Evolutionary conservation across 345 rosid species (phyloP).

Genomic region (Citrus cavaleriei): DNA sequence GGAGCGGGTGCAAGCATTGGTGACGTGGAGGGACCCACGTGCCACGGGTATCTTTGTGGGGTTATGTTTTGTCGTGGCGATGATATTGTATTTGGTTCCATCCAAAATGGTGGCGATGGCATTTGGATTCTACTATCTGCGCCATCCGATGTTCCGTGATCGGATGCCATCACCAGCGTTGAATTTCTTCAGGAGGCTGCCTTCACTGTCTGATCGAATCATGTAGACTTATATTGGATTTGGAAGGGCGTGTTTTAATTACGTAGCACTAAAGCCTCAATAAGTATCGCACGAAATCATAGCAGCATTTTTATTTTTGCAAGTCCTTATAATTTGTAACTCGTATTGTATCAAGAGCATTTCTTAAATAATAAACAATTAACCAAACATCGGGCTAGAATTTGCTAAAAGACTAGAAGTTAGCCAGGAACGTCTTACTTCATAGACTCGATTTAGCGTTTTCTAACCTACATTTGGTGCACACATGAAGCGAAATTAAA

Average conservation of each 20-base stretch:
- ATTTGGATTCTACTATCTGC: constrained; percentile 73
- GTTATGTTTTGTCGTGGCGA: constrained; percentile 67
- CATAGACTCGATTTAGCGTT: too few relatives aligned
- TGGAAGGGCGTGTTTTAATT: too few relatives aligned
- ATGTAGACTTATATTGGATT: constrained; percentile 32
- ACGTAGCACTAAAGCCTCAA: not conserved
- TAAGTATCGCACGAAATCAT: too few relatives aligned
- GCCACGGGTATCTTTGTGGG: constrained; percentile 78
- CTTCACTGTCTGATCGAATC: constrained; percentile 74
- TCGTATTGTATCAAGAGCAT: too few relatives aligned
- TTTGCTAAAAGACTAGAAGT: too few relatives aligned
- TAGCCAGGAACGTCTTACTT: too few relatives aligned
- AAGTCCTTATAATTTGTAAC: too few relatives aligned
- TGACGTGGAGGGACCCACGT: constrained; percentile 83
- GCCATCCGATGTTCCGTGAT: constrained; percentile 82
- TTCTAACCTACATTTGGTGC: too few relatives aligned
- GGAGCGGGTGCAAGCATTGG: constrained; percentile 70
- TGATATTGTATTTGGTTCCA: constrained; percentile 63
- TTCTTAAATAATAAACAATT: too few relatives aligned
- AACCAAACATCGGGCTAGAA: too few relatives aligned
- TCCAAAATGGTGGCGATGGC: constrained; percentile 89
- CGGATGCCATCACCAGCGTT: constrained; percentile 64
- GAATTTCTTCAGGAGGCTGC: constrained; percentile 77
- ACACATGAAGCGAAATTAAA: too few relatives aligned
- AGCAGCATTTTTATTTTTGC: not conserved